Evolutionary conservation across 225 moss, liverwort and hornwort genomes (phyloP), one percentile per base, ranked within the genome.

Genomic region (Climacium dendroides): DNA sequence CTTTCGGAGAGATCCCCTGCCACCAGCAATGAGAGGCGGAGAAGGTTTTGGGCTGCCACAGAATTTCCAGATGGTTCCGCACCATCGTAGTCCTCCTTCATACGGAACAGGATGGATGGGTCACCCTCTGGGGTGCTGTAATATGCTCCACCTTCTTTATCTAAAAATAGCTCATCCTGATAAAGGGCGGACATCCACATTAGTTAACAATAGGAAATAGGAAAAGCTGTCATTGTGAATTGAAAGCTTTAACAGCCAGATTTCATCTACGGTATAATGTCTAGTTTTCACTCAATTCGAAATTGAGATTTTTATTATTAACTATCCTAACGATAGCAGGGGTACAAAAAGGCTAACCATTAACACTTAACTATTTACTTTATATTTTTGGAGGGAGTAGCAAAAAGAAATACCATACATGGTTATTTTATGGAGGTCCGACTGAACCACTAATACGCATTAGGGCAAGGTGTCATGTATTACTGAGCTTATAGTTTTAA

Each of bases 21-120:
- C 57, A 93, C 83, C 62, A 96, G 74, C 69, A 94, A 90, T n/a
- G 95, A 90, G 57, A 99, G 83, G 37, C 97, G 95, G 59, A 95
- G 91, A 66, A 97, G 96, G 64, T 99, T 99, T 74, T 94, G 92
- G 76, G 99, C 95, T 77, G 99, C 92, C 74, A 99, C 94, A 55
- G 97, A 99, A 64, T 99, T 99, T 79, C 99, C 99, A 74, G 97
- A 99, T 45, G 99, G 99, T 85, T 99, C 99, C 22, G 99, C 99
- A 75, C 99, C 99, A 81, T 99, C 99, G 86, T 99, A 99, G 89
- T 99, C 99, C 80, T 99, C 99, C 87, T 99, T 99, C 89, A 94
- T 95, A 66, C 95, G 92, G 85, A 99, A 99, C 79, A 99, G 91
- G 83, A 99, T 96, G 62, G 97, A 99, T 19, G 92, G 67, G 70